These are phyloP conservation scores for Citrus maxima DNA, from an alignment of 345 rosid genomes.

Conservation along the genomic window DNA sequence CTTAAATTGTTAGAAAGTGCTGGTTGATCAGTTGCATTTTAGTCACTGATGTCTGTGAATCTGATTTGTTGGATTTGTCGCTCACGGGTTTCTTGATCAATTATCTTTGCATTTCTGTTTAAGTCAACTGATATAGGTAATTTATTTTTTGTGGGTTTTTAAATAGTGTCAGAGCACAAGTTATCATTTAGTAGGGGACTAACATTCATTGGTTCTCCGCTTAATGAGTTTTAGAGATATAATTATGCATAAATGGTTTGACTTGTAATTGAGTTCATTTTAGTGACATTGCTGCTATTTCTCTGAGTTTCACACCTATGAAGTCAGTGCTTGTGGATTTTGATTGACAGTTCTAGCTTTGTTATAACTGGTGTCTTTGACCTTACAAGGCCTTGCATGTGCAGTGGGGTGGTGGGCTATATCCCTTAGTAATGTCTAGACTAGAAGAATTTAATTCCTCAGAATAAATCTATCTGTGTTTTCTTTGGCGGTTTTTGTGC, in stretches of 20 bases:
- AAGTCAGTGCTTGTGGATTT: not conserved
- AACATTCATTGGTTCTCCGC: not conserved
- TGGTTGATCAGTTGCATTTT: not conserved
- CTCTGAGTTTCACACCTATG: not conserved
- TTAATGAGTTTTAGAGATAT: not conserved
- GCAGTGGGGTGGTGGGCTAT: not conserved
- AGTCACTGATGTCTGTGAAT: not conserved
- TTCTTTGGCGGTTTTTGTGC: not conserved
- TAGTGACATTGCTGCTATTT: not conserved
- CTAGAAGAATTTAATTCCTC: not conserved
- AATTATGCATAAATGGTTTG: not conserved
- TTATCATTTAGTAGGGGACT: not conserved
- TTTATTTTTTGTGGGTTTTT: not conserved
- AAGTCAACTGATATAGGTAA: not conserved
- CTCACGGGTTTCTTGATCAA: not conserved
- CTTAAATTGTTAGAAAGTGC: not conserved
- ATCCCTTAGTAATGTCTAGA: not conserved
- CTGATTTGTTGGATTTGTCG: not conserved
- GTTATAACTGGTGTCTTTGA: not conserved
- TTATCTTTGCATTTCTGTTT: not conserved
- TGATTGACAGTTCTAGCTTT: not conserved
- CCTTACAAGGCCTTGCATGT: not conserved
- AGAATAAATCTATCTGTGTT: not conserved
- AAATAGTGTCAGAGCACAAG: not conserved
- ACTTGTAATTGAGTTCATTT: not conserved